Percentiles rank a stretch among this genome's conserved stretches.
Conservation (phyloP, 768 basidiomycete species). For the Lactarius sanguifluus region DNA sequence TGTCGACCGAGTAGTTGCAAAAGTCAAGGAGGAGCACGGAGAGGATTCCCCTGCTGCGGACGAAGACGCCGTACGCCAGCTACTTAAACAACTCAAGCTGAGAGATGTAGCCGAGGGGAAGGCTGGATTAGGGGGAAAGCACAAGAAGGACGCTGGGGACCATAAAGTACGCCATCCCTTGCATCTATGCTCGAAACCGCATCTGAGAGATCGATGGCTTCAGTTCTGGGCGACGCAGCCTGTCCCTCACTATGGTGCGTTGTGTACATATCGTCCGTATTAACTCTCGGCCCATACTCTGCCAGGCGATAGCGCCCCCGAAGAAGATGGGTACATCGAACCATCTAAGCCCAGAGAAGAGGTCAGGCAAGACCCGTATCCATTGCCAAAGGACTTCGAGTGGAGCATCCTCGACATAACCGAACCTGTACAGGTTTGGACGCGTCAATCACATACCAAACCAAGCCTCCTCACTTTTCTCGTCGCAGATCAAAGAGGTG, state of each 20-base stretch:
- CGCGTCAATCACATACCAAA: background rate
- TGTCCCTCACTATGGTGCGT: conserved; percentile 79
- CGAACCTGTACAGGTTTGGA: conserved; percentile 66
- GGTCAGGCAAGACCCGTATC: conserved; percentile 85
- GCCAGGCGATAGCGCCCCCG: conserved; percentile 60
- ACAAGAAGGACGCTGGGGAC: conserved; percentile 78
- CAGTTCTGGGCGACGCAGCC: conserved; percentile 99
- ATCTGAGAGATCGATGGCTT: conserved; percentile 18
- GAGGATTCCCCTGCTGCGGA: conserved; percentile 43
- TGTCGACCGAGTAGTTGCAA: conserved; percentile 61
- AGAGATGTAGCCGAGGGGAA: conserved; percentile 87
- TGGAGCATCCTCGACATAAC: conserved; percentile 84
- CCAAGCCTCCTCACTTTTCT: conserved; percentile 13
- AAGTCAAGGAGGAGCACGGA: conserved; percentile 44
- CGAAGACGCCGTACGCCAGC: conserved; percentile 64
- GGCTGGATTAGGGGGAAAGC: conserved; percentile 68
- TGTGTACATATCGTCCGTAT: background rate
- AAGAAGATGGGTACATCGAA: conserved; percentile 88
- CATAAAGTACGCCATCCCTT: conserved; percentile 67
- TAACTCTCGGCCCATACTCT: conserved; percentile 6
- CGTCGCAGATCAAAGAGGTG: conserved; percentile 79
- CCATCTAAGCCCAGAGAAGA: conserved; percentile 70
- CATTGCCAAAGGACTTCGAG: conserved; percentile 88
- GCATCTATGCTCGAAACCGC: background rate
- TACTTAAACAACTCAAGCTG: conserved; percentile 75